Conservation (phyloP, 1,284 basidiomycete genomes). For the Inonotus hispidus region DNA sequence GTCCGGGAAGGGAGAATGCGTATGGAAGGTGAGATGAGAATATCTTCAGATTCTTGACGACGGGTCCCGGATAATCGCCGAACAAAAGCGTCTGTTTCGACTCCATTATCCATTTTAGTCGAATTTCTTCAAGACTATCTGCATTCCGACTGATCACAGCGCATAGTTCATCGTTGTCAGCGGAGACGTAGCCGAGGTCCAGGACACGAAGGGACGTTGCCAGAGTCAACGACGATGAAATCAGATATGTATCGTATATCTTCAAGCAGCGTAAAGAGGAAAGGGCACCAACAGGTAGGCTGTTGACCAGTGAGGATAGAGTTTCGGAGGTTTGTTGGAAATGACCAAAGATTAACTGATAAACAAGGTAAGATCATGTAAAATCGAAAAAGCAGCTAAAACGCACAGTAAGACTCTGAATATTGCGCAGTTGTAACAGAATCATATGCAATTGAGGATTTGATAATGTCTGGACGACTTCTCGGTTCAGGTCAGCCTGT, state of each 20-base stretch:
- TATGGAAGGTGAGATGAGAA: constrained; percentile 5
- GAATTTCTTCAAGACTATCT: constrained; percentile 8
- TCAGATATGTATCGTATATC: constrained; percentile 8
- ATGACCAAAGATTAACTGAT: constrained; percentile 13
- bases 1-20: neutral
- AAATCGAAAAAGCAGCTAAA: neutral
- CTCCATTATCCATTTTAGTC: constrained; percentile 14
- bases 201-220: constrained; percentile 5
- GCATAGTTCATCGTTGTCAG: constrained; percentile 1
- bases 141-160: constrained; percentile 6
- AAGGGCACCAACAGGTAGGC: neutral
- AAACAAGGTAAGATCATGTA: neutral
- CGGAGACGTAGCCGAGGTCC: constrained; percentile 10
- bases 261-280: constrained; percentile 1
- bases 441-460: neutral
- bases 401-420: constrained; percentile 8
- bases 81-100: constrained; percentile 2
- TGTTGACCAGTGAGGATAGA: constrained; percentile 3
- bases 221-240: neutral
- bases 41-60: constrained; percentile 1
- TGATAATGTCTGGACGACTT: constrained; percentile 4
- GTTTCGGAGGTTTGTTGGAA: constrained; percentile 10
- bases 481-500: constrained; percentile 8
- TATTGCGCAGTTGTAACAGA: neutral
- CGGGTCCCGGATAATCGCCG: neutral